Percentiles rank a stretch among this genome's conserved stretches.
Conservation (phyloP, 305 asterid genomes). For the Fraxinus latifolia region DNA sequence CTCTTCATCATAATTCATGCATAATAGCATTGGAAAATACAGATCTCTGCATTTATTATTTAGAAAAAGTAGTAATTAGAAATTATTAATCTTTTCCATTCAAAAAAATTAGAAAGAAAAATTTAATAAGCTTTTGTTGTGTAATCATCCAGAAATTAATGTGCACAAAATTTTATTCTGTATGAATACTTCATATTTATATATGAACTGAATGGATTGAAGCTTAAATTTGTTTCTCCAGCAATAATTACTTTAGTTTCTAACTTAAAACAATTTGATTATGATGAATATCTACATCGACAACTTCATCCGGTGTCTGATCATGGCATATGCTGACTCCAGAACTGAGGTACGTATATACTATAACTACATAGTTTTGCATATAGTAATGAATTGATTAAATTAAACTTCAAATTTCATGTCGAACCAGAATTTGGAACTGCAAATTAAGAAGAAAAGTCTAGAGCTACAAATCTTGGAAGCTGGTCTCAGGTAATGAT, state of each 20-base stretch:
- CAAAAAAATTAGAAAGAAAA: not conserved
- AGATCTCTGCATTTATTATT: not conserved
- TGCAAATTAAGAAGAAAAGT: slow-evolving; percentile 43
- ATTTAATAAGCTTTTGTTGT: not conserved
- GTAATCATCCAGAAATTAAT: not conserved
- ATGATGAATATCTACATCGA: slow-evolving; percentile 22
- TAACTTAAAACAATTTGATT: slow-evolving; percentile 21
- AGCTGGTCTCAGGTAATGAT: slow-evolving; percentile 44
- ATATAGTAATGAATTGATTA: not conserved
- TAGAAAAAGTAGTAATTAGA: not conserved
- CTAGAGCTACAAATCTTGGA: slow-evolving; percentile 46
- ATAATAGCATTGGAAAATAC: not conserved
- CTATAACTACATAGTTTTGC: not conserved
- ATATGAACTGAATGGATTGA: not conserved
- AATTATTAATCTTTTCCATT: not conserved
- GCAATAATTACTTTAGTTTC: not conserved
- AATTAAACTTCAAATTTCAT: not conserved
- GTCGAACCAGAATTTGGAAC: slow-evolving; percentile 46
- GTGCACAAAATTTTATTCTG: not conserved
- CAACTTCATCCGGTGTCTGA: not conserved
- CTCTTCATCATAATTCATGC: too few species aligned
- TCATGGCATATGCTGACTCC: not conserved
- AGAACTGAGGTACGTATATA: slow-evolving; percentile 52
- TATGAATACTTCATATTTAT: not conserved
- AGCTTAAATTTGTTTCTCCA: not conserved